Percentiles rank a stretch among this genome's conserved stretches.
phyloP scores from a whole-genome alignment of 208 protist genomes.

The Ichthyophonus hoferi region DNA sequence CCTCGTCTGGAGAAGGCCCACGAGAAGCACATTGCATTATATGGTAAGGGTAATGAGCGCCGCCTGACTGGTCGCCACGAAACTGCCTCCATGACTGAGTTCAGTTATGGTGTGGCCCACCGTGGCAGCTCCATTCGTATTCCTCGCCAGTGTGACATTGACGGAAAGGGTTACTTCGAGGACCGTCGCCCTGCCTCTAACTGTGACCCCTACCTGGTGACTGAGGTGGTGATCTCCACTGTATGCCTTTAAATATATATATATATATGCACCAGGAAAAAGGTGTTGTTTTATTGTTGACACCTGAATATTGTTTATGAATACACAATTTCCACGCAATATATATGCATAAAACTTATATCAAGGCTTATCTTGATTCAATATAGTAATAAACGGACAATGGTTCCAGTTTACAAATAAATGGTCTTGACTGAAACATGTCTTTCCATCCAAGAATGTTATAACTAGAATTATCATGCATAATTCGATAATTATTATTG shows the following conservation, averaged over 20 bases:
- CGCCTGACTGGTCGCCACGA: constrained; percentile 74
- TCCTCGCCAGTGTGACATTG: constrained; percentile 76
- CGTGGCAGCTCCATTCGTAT: constrained; percentile 87
- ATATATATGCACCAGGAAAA: too few relatives aligned
- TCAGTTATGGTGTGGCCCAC: constrained; percentile 70
- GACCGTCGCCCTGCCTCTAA: constrained; percentile 89
- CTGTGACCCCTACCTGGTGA: constrained; percentile 91
- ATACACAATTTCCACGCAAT: neutral
- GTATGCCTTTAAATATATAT: neutral
- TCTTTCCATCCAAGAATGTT: neutral
- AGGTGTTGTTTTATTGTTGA: neutral
- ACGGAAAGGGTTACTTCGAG: constrained; percentile 90
- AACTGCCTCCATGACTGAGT: constrained; percentile 65
- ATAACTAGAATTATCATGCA: neutral
- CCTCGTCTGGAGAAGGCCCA: constrained; percentile 58
- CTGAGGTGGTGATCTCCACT: constrained; percentile 74
- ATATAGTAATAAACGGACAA: too few relatives aligned
- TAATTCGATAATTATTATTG: neutral
- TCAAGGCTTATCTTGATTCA: neutral
- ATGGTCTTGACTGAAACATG: neutral
- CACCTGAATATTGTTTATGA: neutral
- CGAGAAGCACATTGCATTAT: constrained; percentile 66
- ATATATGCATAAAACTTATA: neutral
- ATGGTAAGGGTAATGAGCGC: constrained; percentile 58
- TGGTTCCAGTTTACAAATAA: too few relatives aligned